Conservation (phyloP, 2,329 filamentous ascomycete genomes). For the Fusarium cyanostomum region DNA sequence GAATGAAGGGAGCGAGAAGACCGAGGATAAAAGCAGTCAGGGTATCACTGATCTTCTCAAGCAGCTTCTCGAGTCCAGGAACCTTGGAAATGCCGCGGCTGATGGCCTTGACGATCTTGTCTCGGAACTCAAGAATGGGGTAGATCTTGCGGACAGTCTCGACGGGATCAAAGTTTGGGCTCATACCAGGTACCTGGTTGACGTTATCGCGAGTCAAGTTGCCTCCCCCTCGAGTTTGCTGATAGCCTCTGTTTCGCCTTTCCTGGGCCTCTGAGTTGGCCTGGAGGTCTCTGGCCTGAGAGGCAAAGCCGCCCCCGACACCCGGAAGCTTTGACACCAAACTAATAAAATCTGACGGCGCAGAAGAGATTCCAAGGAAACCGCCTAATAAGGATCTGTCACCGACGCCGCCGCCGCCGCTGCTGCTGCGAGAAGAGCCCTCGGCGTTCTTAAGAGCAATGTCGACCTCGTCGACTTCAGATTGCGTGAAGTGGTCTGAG, state of each 20-base stretch:
- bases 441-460: constrained; percentile 76
- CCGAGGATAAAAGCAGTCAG: constrained; percentile 92
- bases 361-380: constrained; percentile 52
- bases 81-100: constrained; percentile 89
- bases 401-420: constrained; percentile 47
- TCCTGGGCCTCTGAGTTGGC: constrained; percentile 70
- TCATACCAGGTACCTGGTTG: constrained; percentile 78
- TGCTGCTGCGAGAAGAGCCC: constrained; percentile 53
- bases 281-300: constrained; percentile 72
- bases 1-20: constrained; percentile 88
- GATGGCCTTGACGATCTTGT: constrained; percentile 91
- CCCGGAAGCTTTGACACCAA: constrained; percentile 80
- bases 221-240: constrained; percentile 45
- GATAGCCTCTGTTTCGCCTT: constrained; percentile 58
- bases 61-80: constrained; percentile 86
- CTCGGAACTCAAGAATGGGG: constrained; percentile 91
- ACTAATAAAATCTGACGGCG: constrained; percentile 70
- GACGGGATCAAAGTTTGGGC: constrained; percentile 78
- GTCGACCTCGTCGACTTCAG: constrained; percentile 84
- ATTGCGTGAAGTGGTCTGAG: constrained; percentile 85
- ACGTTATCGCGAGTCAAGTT: constrained; percentile 55
- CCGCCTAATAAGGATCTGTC: constrained; percentile 51
- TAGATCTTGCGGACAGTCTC: constrained; percentile 86
- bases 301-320: constrained; percentile 70
- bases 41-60: constrained; percentile 93